These are phyloP conservation scores for Brassica cretica DNA, from an alignment of 345 rosid species.

Conservation along the genomic window DNA sequence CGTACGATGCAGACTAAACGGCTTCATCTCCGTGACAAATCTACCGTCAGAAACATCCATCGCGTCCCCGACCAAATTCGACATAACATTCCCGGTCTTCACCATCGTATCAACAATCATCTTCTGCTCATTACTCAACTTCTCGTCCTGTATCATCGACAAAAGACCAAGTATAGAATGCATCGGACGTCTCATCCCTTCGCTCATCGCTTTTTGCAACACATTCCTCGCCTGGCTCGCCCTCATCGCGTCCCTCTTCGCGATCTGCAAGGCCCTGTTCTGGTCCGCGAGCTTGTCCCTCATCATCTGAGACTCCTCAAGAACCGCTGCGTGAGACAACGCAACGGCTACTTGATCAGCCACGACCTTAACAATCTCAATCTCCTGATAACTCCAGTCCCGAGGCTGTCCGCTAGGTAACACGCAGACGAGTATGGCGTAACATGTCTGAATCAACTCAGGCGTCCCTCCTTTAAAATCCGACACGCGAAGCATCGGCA, in stretches of 20 bases:
- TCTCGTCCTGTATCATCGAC: conserved; percentile 74
- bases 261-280: conserved; percentile 76
- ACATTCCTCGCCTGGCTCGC: conserved; percentile 83
- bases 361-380: conserved; percentile 88
- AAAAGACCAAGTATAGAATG: conserved; percentile 76
- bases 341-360: conserved; percentile 99
- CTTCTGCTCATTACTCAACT: conserved; percentile 55
- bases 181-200: conserved; percentile 95
- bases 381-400: conserved; percentile 77
- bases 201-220: conserved; percentile 87
- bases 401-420: conserved; percentile 67
- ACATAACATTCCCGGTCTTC: conserved; percentile 72
- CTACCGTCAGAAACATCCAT: conserved; percentile 81
- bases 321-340: conserved; percentile 91
- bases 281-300: conserved; percentile 87
- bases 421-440: conserved; percentile 80
- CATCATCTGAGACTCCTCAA: conserved; percentile 94
- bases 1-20: conserved; percentile 61
- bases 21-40: conserved; percentile 58
- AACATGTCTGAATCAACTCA: conserved; percentile 62
- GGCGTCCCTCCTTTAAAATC: conserved; percentile 90
- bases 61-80: conserved; percentile 76
- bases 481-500: conserved; percentile 92
- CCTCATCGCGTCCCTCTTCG: conserved; percentile 70
- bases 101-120: conserved; percentile 76